Evolutionary conservation across 140 eudicot species (phyloP).

Genomic region (Erigeron philadelphicus): DNA sequence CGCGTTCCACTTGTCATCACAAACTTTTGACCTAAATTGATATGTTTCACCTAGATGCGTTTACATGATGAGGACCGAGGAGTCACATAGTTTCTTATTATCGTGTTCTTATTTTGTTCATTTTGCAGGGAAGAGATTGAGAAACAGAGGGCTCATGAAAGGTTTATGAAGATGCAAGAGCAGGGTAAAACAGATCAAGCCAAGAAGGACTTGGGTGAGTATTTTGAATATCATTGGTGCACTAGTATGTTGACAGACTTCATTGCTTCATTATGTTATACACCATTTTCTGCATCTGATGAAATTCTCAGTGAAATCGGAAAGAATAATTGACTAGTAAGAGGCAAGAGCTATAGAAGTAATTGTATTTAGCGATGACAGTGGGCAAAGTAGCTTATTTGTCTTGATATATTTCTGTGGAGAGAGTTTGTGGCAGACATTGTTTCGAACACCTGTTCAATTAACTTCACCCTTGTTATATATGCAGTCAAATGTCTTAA

Average conservation of each 20-base stretch:
- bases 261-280: not conserved
- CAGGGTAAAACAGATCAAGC: constrained; percentile 98
- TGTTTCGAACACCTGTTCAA: not conserved
- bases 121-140: constrained; percentile 79
- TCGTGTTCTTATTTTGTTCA: not conserved
- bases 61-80: not conserved
- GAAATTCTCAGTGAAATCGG: not conserved
- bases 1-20: not conserved
- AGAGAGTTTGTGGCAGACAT: not conserved
- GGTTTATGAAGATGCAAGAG: constrained; percentile 94
- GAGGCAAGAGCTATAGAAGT: too few species aligned
- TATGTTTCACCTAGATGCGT: not conserved
- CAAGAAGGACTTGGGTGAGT: constrained; percentile 83
- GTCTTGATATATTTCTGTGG: not conserved
- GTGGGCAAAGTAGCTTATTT: not conserved
- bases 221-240: not conserved
- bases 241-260: not conserved
- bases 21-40: not conserved
- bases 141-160: constrained; percentile 87
- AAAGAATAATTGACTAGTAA: too few species aligned
- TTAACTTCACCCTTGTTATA: not conserved
- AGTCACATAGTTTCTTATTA: not conserved
- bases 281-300: not conserved
- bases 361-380: not conserved
- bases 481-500: not conserved